Evolutionary conservation across 2,329 filamentous ascomycete species (phyloP).

Genomic region (Arthroderma sp.): DNA sequence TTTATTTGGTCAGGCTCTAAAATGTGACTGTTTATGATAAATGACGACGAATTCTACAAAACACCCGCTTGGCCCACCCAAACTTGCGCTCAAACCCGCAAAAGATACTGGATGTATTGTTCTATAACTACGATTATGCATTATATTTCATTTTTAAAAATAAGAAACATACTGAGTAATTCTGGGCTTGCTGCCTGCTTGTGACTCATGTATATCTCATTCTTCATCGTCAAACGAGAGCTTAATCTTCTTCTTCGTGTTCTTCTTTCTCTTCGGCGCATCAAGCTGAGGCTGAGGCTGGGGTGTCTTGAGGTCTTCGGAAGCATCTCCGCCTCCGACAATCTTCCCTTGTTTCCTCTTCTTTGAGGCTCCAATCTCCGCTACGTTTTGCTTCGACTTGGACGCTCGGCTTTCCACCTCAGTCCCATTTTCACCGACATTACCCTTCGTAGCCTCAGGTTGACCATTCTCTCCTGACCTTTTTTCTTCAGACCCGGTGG

Average conservation of each 20-base stretch:
- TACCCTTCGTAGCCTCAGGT: not conserved
- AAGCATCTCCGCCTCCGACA: slow-evolving; percentile 21
- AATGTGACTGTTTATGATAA: slow-evolving; percentile 1
- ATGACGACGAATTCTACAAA: not conserved
- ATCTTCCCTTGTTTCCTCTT: slow-evolving; percentile 35
- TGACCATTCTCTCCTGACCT: slow-evolving; percentile 1
- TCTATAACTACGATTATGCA: not conserved
- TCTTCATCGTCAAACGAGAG: slow-evolving; percentile 34
- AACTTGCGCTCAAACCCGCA: not conserved
- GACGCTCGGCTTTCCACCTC: slow-evolving; percentile 7
- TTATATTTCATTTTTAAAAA: too few species aligned
- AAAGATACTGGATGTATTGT: not conserved
- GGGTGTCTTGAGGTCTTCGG: slow-evolving; percentile 15
- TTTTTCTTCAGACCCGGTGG: slow-evolving; percentile 14
- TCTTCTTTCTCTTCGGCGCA: slow-evolving; percentile 23
- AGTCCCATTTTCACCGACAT: slow-evolving; percentile 1
- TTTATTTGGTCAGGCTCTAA: not conserved
- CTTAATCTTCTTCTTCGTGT: slow-evolving; percentile 36
- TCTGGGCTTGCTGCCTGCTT: not conserved
- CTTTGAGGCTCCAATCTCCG: slow-evolving; percentile 31
- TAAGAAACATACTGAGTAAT: too few species aligned
- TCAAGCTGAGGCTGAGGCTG: slow-evolving; percentile 11
- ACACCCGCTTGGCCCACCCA: not conserved
- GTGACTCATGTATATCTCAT: not conserved
- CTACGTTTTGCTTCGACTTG: slow-evolving; percentile 26